Base-by-base conservation (phyloP, 371 early-diverging fungal species). In the Apophysomyces elegans region DNA sequence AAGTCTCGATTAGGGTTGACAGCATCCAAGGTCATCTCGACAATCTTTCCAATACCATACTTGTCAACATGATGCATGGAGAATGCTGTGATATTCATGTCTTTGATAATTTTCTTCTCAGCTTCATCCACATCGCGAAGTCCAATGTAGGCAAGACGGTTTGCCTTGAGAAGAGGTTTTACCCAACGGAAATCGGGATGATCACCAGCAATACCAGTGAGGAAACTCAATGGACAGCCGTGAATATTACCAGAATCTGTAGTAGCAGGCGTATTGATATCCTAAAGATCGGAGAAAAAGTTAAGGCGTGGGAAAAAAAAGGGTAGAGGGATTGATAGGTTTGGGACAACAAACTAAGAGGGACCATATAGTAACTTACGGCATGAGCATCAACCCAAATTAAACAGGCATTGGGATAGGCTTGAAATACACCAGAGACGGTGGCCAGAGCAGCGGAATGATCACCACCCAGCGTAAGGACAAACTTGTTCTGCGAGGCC, bases 361-460 rank as follows among this genome's bases (percentile, higher is more conserved):
- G 32, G 32, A 0, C 3, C 32, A 26, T 26, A 0, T 3, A 26
- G 2, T 26, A 26, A 26, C 90, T 84, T 87, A 94, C 95, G 57
- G 96, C 94, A 72, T 98, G 98, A 18, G 97, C 97, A 75, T 98
- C 97, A 8, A 98, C 90, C 99, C 98, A 98, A 63, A 98, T 86
- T 64, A 98, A 88, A 64, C 96, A 93, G 38, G 97, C 85, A 63
- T 96, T 87, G 64, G 87, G 85, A 79, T 97, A 86, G 21, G 91
- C 93, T 9, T 86, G 72, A 35, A 94, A 80, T 7, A 90, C 86
- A 54, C 97, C 98, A 39, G 91, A 85, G 6, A 97, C 86, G 36
- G 97, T 96, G 54, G 94, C 97, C 71, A 98, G 81, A 46, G 89
- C 99, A 46, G 97, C 78, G 11, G 95, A 95, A 76, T 98, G 99